phyloP scores from a whole-genome alignment of 1,139 yeast genomes.

The Scheffersomyces illinoinensis region DNA sequence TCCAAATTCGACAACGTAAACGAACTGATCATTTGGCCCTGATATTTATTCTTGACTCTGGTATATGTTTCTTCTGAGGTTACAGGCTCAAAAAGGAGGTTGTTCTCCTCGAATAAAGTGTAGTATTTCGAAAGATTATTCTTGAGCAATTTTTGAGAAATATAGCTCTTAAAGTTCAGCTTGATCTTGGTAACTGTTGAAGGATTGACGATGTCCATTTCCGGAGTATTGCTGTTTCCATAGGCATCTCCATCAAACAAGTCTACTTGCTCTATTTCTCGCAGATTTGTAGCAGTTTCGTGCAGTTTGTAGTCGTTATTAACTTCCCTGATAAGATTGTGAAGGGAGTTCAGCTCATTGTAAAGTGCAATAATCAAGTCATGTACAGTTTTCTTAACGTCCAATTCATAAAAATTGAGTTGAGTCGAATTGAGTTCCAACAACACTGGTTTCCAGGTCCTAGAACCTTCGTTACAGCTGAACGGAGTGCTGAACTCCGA shows the following conservation, averaged over 20 bases:
- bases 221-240: slow-evolving; percentile 16
- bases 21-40: slow-evolving; percentile 26
- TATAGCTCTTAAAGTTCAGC: slow-evolving; percentile 14
- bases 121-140: slow-evolving; percentile 19
- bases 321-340: slow-evolving; percentile 16
- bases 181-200: slow-evolving; percentile 18
- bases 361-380: slow-evolving; percentile 33
- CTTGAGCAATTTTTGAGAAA: slow-evolving; percentile 13
- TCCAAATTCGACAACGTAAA: slow-evolving; percentile 34
- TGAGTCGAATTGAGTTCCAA: slow-evolving; percentile 62
- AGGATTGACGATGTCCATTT: slow-evolving; percentile 9
- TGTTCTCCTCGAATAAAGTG: slow-evolving; percentile 26
- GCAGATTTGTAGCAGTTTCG: background rate
- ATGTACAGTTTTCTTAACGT: slow-evolving; percentile 23
- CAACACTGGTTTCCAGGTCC: slow-evolving; percentile 50
- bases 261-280: slow-evolving; percentile 7
- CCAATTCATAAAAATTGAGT: slow-evolving; percentile 42
- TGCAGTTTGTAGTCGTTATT: slow-evolving; percentile 12
- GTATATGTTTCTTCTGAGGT: slow-evolving; percentile 14
- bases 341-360: slow-evolving; percentile 28
- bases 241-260: slow-evolving; percentile 27
- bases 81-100: slow-evolving; percentile 41
- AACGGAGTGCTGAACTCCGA: slow-evolving; percentile 43
- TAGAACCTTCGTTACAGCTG: slow-evolving; percentile 25
- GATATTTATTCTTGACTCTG: slow-evolving; percentile 18